Evolutionary conservation across 2,329 filamentous ascomycete species (phyloP), one percentile per base, ranked within the genome.

Genomic region (Coleophoma cylindrospora): DNA sequence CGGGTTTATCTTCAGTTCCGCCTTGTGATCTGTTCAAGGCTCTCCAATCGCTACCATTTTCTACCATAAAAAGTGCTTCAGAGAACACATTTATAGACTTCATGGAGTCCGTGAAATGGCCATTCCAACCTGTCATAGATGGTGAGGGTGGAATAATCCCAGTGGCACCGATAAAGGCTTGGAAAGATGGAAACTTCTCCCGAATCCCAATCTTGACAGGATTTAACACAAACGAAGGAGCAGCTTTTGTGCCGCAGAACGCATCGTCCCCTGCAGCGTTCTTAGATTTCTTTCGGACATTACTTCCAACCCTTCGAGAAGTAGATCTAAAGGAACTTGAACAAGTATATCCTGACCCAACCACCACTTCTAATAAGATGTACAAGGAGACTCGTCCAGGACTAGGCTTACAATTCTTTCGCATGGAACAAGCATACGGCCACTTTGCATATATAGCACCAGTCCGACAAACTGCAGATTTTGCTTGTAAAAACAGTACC

Each of bases 61-160:
- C 56, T 0, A 63, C 55, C 5, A 59, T 80, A 27, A 60, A 70
- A 22, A 47, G 52, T 1, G 77, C 77, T 11, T 73, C 70, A 7
- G 63, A 69, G 43, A 40, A 49, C 6, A 68, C 81, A 32, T 81
- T 72, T 68, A 55, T 64, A 10, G 64, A 63, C 43, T 74, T 75
- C 58, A 62, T 65, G n/a, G 55, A 61, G 3, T 69, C 66, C 8
- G 67, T 81, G 9, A 70, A 73, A 27, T 83, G 80, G 80, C 73
- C 86, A 1, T 89, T 87, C 68, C 86, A 88, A 58, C 85, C 85
- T 8, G 80, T 84, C 34, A 77, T 89, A 50, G 84, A 87, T 59
- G 76, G 76, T 1, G 60, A 64, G 13, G 68, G 64, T 4, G 74
- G 77, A 12, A 64, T 84, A 13, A 80, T 89, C 48, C 71, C 75